Evolutionary conservation across 805 yeast genomes (phyloP).

Genomic region (Yamadazyma ubonensis): DNA sequence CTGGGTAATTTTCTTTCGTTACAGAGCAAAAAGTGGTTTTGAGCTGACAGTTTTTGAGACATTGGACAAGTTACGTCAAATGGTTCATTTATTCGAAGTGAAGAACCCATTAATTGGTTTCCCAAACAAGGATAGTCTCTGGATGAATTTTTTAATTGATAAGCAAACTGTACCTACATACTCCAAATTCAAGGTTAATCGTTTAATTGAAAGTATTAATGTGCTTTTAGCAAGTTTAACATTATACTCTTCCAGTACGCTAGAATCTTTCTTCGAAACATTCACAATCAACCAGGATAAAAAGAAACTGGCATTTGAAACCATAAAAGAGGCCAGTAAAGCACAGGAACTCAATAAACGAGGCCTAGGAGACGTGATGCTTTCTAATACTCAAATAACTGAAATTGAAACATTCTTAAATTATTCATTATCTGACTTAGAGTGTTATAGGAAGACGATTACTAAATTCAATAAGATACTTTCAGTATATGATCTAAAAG

Average conservation of each 20-base stretch:
- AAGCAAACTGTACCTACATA: conserved; percentile 28
- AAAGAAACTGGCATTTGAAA: conserved; percentile 33
- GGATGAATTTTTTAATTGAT: conserved; percentile 28
- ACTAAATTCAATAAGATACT: conserved; percentile 37
- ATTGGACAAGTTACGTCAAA: conserved; percentile 22
- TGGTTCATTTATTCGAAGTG: conserved; percentile 24
- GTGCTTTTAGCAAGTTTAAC: conserved; percentile 44
- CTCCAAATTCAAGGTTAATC: conserved; percentile 48
- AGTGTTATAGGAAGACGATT: conserved; percentile 25
- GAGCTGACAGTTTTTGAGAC: conserved; percentile 15
- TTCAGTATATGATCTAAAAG: conserved; percentile 32
- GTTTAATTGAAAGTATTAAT: conserved; percentile 49
- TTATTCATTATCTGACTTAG: conserved; percentile 46
- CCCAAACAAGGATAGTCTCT: conserved; percentile 21
- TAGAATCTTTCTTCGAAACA: not conserved
- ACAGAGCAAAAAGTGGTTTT: conserved; percentile 1
- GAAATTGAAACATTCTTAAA: conserved; percentile 50
- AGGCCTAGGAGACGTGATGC: conserved; percentile 25
- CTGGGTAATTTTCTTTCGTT: conserved; percentile 31
- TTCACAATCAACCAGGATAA: conserved; percentile 2
- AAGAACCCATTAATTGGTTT: conserved; percentile 20
- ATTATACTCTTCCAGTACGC: conserved; percentile 17
- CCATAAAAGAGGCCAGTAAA: conserved; percentile 17
- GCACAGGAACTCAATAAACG: conserved; percentile 20
- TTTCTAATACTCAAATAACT: conserved; percentile 22